Base-by-base conservation (phyloP, 306 rosid genomes). In the Mimosa bimucronata region DNA sequence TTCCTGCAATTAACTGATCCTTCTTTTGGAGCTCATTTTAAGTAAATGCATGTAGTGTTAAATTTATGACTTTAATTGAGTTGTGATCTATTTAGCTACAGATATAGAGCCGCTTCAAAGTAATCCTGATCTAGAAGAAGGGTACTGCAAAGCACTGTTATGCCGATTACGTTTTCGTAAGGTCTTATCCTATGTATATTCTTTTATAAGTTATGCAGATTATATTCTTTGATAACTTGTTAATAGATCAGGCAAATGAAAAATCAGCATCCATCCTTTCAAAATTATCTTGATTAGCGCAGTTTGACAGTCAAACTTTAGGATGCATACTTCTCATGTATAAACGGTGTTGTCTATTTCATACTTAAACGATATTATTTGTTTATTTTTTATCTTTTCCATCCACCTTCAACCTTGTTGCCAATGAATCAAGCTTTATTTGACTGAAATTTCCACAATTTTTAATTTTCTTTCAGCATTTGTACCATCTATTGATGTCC, bases 91-190 rank as follows among this genome's bases (percentile, higher is more conserved):
- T 85, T 82, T 83, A 75, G 83, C 79, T 89, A 85, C 97, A 95
- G 98, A 87, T 84, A 64, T 81, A 80, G 96, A 89, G 88, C 92
- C 94, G 5, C 89, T 88, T 67, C 97, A 92, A 93, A 88, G 69
- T 81, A 84, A 79, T 88, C 81, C 85, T 76, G 94, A 89, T 83
- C 80, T 91, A 83, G 98, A 95, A 86, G 98, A 95, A 90, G 96
- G 91, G 90, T 95, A 92, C 86, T 95, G 95, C 92, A 92, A 88
- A 84, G 96, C 97, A 46, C 77, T 95, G 86, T 78, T 95, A 83
- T 95, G 97, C 78, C 98, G 98, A 79, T 90, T 95, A 90, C 98
- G 98, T 89, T 93, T 95, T 89, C 98, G 98, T 92, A 95, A 95
- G 98, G 98, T 95, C 92, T 95, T 89, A 90, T 83, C 94, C 92